A percentile compares a stretch with the other conserved stretches of the same genome.
These are phyloP conservation scores for Epichloe elymi DNA, from an alignment of 2,329 filamentous ascomycete species.

Conservation along the genomic window DNA sequence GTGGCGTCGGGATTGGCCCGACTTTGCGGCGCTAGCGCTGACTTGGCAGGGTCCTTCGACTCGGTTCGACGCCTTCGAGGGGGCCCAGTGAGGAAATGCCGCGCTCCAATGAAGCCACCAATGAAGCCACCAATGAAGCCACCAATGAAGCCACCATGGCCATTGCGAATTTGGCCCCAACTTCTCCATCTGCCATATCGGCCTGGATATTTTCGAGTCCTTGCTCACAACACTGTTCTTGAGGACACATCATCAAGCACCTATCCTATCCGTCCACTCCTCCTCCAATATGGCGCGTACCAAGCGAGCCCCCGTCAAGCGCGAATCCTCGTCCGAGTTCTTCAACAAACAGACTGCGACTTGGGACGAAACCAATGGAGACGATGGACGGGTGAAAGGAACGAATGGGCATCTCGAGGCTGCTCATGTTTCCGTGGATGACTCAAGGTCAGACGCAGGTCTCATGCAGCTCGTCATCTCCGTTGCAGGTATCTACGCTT, in stretches of 20 bases:
- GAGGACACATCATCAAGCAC: not conserved
- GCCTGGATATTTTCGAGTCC: not conserved
- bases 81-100: not conserved
- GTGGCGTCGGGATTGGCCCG: too few species aligned
- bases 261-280: not conserved
- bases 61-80: not conserved
- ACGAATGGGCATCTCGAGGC: not conserved
- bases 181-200: not conserved
- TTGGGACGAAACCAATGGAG: constrained; percentile 21
- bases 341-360: constrained; percentile 34
- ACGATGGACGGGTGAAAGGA: constrained; percentile 10
- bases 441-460: constrained; percentile 39
- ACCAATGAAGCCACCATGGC: constrained; percentile 6
- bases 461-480: constrained; percentile 68
- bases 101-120: constrained; percentile 2
- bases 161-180: not conserved
- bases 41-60: too few species aligned
- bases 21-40: not conserved
- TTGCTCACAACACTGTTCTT: too few species aligned
- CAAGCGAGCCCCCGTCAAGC: constrained; percentile 56
- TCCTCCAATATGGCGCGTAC: constrained; percentile 48
- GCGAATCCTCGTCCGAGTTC: constrained; percentile 54
- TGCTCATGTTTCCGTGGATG: not conserved
- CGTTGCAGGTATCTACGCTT: constrained; percentile 90
- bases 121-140: constrained; percentile 6